Evolutionary conservation across 768 basidiomycete genomes (phyloP).

Genomic region (Lactarius akahatsu): DNA sequence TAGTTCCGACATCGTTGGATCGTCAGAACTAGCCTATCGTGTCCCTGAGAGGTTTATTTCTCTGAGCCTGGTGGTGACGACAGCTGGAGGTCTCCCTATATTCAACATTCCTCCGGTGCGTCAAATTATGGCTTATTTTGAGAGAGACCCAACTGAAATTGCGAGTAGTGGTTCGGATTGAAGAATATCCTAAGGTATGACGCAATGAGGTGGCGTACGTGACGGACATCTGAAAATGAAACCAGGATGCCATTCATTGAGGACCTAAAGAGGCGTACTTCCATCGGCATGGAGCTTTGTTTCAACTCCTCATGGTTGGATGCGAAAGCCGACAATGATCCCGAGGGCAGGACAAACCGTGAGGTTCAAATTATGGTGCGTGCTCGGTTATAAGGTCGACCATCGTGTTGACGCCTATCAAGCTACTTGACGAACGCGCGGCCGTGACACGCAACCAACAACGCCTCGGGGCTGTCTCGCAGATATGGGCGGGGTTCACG

Average conservation of each 20-base stretch:
- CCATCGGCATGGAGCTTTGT: too few relatives aligned
- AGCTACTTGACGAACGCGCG: slow-evolving; percentile 51
- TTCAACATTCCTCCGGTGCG: slow-evolving; percentile 65
- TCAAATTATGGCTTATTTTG: not conserved
- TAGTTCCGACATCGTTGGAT: not conserved
- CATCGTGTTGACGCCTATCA: not conserved
- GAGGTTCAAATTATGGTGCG: slow-evolving; percentile 37
- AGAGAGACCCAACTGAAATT: not conserved
- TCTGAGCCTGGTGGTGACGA: slow-evolving; percentile 67
- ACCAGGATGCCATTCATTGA: too few relatives aligned
- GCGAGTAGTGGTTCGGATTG: slow-evolving; percentile 30
- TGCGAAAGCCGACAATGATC: too few relatives aligned
- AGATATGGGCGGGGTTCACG: slow-evolving; percentile 66
- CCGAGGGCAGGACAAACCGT: too few relatives aligned
- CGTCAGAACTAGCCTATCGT: slow-evolving; percentile 60
- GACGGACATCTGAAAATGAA: too few relatives aligned
- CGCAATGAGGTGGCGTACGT: not conserved
- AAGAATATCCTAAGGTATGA: slow-evolving; percentile 13
- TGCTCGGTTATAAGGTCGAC: not conserved
- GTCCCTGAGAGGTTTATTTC: slow-evolving; percentile 69
- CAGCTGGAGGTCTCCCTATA: slow-evolving; percentile 58
- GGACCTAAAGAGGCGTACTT: too few relatives aligned
- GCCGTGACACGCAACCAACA: slow-evolving; percentile 56
- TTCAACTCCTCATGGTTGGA: too few relatives aligned
- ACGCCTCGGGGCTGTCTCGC: slow-evolving; percentile 64